A percentile compares a stretch with the other conserved stretches of the same genome.
These are phyloP conservation scores for Botryotinia convoluta DNA, from an alignment of 2,329 filamentous ascomycete genomes.

Conservation along the genomic window DNA sequence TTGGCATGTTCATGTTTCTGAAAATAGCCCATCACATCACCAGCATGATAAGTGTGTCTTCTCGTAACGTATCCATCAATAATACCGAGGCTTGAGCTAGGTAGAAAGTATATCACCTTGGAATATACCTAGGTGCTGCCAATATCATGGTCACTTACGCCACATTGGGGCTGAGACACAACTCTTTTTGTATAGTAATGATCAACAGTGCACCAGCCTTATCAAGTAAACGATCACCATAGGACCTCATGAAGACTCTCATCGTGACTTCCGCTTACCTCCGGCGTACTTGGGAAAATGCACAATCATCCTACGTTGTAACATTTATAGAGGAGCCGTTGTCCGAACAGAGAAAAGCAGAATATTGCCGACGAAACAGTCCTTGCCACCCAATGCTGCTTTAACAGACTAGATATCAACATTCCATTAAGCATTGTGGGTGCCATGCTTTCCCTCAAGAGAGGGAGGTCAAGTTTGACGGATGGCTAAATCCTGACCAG, in stretches of 20 bases:
- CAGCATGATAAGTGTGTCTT: not conserved
- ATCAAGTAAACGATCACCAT: conserved; percentile 11
- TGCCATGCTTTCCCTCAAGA: not conserved
- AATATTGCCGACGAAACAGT: not conserved
- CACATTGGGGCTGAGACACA: conserved; percentile 10
- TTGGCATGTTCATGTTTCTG: not conserved
- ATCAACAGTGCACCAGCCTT: conserved; percentile 5
- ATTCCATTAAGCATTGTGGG: not conserved
- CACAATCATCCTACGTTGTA: not conserved
- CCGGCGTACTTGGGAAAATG: not conserved
- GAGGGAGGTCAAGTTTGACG: not conserved
- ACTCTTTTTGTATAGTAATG: not conserved
- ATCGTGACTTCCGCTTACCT: not conserved
- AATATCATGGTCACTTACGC: not conserved
- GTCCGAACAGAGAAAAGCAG: not conserved
- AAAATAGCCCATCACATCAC: not conserved
- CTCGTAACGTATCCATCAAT: not conserved
- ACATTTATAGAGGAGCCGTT: conserved; percentile 11
- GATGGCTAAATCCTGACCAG: not conserved
- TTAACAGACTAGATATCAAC: not conserved
- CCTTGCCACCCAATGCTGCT: conserved; percentile 18
- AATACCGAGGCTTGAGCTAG: not conserved
- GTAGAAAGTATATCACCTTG: not conserved
- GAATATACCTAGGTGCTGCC: not conserved
- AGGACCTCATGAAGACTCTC: not conserved